These are phyloP conservation scores for Fusarium sp. DNA, from an alignment of 2,329 filamentous ascomycete species.

Conservation along the genomic window DNA sequence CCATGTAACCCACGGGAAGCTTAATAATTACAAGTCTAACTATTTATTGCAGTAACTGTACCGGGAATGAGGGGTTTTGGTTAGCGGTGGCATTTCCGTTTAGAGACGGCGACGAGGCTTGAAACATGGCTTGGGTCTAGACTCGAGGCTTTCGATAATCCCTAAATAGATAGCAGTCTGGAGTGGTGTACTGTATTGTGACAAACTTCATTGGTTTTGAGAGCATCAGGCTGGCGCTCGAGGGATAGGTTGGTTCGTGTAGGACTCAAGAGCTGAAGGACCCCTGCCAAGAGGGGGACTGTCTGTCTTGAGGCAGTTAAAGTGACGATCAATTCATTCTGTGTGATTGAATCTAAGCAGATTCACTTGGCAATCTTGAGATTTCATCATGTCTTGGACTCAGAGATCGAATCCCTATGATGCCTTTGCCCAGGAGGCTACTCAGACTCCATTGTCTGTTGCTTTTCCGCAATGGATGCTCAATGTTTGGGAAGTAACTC, in stretches of 20 bases:
- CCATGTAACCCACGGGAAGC: constrained; percentile 29
- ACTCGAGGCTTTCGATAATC: constrained; percentile 9
- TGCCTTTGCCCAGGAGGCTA: constrained; percentile 43
- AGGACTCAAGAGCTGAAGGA: background rate
- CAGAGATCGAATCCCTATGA: constrained; percentile 40
- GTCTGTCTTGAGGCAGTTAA: constrained; percentile 16
- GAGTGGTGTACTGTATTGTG: background rate
- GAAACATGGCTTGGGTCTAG: constrained; percentile 43
- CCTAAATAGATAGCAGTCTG: constrained; percentile 4
- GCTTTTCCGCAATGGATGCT: constrained; percentile 45
- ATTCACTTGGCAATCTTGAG: background rate
- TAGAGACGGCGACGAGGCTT: constrained; percentile 22
- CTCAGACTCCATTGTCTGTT: constrained; percentile 30
- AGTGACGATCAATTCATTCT: background rate
- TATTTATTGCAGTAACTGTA: no score
- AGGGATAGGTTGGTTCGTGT: background rate
- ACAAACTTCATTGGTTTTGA: constrained; percentile 16
- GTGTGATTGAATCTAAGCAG: background rate
- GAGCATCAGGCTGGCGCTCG: background rate
- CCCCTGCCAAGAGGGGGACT: background rate
- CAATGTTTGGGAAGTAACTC: constrained; percentile 44
- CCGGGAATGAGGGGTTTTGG: constrained; percentile 5
- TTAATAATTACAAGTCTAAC: constrained; percentile 13
- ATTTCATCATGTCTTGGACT: constrained; percentile 45
- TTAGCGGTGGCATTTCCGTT: constrained; percentile 19